Evolutionary conservation across 2,329 filamentous ascomycete genomes (phyloP), one percentile per base, ranked within the genome.

Genomic region (Aaosphaeria arxii): DNA sequence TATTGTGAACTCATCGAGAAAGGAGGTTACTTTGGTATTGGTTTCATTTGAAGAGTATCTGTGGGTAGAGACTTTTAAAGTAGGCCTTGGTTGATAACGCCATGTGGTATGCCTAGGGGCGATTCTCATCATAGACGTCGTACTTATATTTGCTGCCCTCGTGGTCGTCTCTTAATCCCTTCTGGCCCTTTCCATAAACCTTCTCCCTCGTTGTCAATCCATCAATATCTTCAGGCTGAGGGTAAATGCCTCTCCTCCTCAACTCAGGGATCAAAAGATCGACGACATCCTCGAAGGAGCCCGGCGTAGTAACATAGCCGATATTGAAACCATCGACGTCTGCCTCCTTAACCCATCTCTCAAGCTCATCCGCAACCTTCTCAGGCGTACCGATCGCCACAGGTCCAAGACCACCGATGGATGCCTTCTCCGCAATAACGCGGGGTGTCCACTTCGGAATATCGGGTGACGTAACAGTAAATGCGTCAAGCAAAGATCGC

Each of bases 391-490:
- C 56, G 2, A 59, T 49, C 35, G 50, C 44, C 9, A 59, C 57
- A 13, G 56, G 55, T 17, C 61, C 51, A 2, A 61, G 48, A 30
- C 59, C 92, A 95, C 88, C 95, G 92, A 86, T 66, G 0, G 57
- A 58, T 0, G 63, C 59, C 38, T 63, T 63, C 54, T 66, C 53
- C 30, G 61, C 61, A 30, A 68, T 62, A 1, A 64, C 57, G 24
- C 57, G 54, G 7, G 61, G 61, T n/a, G 63, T 62, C 59, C 64
- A 58, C 46, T 56, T 39, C 38, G 64, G 55, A 6, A 62, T 50
- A 47, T 69, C 56, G 42, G 56, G 50, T 45, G 56, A 57, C 6
- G 64, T 68, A 3, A 60, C 61, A 1, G 66, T 69, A 41, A 71
- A 67, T 6, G 60, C 57, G n/a, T 66, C 59, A 7, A 70, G 54